Conservation (phyloP, 1,139 yeast genomes). For the Kazachstania sp. region DNA sequence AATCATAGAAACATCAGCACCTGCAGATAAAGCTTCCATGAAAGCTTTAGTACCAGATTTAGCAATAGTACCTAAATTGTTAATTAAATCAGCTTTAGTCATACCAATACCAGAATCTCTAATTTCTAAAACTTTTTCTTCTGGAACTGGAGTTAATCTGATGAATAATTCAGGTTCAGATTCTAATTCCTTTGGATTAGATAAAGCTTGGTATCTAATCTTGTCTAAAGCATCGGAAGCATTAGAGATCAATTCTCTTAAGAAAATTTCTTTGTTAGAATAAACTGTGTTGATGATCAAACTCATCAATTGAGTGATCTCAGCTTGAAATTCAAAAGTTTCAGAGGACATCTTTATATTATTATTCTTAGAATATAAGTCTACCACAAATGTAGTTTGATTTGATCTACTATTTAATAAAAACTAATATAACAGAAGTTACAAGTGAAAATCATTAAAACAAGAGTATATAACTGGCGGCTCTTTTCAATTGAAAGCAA, state of each 20-base stretch:
- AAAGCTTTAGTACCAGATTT: conserved; percentile 99
- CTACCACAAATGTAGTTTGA: neutral
- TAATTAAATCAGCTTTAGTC: conserved; percentile 98
- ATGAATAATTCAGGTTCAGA: conserved; percentile 94
- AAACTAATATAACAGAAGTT: no score
- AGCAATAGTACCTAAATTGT: conserved; percentile 99
- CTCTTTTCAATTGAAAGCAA: no score
- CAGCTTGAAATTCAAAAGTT: conserved; percentile 98
- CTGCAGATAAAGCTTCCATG: conserved; percentile 98
- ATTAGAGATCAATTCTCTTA: conserved; percentile 97
- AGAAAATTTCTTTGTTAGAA: conserved; percentile 97
- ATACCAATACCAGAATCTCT: conserved; percentile 99
- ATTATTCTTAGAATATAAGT: neutral
- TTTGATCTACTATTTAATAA: neutral
- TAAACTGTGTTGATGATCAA: conserved; percentile 99
- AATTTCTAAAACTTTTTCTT: conserved; percentile 85
- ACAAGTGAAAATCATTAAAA: neutral
- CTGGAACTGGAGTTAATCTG: conserved; percentile 95
- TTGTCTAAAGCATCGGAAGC: conserved; percentile 96
- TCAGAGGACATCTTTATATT: conserved; percentile 50
- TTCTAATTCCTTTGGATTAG: conserved; percentile 87
- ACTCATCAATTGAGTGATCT: conserved; percentile 99
- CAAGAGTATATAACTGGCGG: neutral
- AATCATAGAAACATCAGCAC: conserved; percentile 99
- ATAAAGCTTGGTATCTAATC: conserved; percentile 92